Evolutionary conservation across 2,329 filamentous ascomycete species (phyloP), one percentile per base, ranked within the genome.

Genomic region (Cercospora sojina): DNA sequence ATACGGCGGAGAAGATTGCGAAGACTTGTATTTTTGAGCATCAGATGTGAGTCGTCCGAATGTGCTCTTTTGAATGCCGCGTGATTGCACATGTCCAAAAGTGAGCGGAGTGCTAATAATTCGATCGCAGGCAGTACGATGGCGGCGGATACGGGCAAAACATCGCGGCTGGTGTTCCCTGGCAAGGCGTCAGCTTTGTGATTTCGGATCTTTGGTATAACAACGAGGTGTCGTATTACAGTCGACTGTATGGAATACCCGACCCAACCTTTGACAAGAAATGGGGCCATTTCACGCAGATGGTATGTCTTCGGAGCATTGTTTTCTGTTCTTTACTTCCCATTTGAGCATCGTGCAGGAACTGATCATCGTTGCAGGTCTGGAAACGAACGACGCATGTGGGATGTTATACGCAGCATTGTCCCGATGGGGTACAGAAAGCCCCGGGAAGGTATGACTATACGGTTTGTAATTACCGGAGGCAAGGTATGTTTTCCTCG

Each of bases 381-480:
- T 43, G 31, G 56, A 59, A 25, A 41, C 35, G 25, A 10, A 60
- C 58, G 3, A 43, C 32, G 18, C 72, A 81, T 47, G 80, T 92
- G 56, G 90, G 89, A 70, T 93, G 90, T 75, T 83, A 82, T 58
- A 85, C 81, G 38, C 76, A 82, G 62, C 79, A 82, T 76, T 91
- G 89, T 79, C 72, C 78, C 9, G 81, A 83, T 59, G 63, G 62
- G 7, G 75, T 84, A 57, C 76, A 74, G 66, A 80, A 81, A 67
- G 77, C 77, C 56, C 78, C 77, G 59, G 74, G 76, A 59, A 70
- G 78, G 29, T 65, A 51, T 79, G 87, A 86, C 80, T 91, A 87
- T 82, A 93, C 90, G 23, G 91, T 95, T 74, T 96, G 92, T 88
- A 93, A 96, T 85, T 96, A 96, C 82, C 82, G 80, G 71, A 85